These are phyloP conservation scores for Penicillium coprophilum DNA, from an alignment of 495 filamentous ascomycete species.

Conservation along the genomic window DNA sequence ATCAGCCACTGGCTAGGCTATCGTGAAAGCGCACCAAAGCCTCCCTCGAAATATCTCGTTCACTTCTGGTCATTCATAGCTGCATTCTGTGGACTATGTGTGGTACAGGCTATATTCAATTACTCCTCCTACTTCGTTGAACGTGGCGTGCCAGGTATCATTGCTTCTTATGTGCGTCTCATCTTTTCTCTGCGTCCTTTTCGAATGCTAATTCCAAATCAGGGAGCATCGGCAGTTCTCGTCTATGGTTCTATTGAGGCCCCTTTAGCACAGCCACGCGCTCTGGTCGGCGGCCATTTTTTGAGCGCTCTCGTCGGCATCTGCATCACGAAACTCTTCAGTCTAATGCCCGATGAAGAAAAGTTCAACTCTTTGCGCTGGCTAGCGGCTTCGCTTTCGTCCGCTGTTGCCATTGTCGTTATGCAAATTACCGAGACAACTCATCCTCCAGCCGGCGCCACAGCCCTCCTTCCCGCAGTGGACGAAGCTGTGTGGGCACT, in stretches of 20 bases:
- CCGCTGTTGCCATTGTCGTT: neutral
- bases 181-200: neutral
- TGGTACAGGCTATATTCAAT: neutral
- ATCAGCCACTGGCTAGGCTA: neutral
- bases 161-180: neutral
- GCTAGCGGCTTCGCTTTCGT: neutral
- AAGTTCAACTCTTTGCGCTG: neutral
- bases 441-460: neutral
- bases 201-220: neutral
- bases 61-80: neutral
- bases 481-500: neutral
- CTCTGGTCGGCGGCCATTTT: neutral
- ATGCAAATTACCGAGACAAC: neutral
- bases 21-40: neutral
- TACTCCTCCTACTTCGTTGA: neutral
- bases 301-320: neutral
- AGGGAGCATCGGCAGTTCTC: neutral
- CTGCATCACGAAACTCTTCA: neutral
- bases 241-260: neutral
- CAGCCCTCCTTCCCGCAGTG: neutral
- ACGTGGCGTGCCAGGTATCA: neutral
- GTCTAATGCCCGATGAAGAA: neutral
- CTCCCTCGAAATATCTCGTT: neutral
- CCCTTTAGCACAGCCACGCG: neutral
- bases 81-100: neutral